phyloP scores from a whole-genome alignment of 495 filamentous ascomycete genomes.

The Penicillium paradoxum region DNA sequence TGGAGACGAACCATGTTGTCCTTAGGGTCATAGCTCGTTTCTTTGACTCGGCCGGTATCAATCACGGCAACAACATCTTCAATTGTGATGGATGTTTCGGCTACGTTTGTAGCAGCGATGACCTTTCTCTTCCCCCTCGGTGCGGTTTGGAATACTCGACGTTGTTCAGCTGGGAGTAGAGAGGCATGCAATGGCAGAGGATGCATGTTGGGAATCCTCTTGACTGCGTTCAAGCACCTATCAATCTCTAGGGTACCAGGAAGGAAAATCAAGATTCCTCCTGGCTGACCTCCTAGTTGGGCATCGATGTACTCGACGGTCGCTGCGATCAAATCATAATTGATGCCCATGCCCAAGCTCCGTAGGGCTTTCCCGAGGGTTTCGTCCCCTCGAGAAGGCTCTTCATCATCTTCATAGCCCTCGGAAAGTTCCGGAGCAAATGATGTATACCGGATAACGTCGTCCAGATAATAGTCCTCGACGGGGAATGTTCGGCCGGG shows the following conservation, averaged over 20 bases:
- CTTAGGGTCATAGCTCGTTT: slow-evolving; percentile 87
- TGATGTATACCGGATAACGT: slow-evolving; percentile 73
- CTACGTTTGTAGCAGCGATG: slow-evolving; percentile 91
- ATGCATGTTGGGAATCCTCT: slow-evolving; percentile 63
- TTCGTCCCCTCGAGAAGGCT: slow-evolving; percentile 33
- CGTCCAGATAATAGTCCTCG: slow-evolving; percentile 83
- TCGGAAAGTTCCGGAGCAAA: slow-evolving; percentile 51
- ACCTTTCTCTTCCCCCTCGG: slow-evolving; percentile 83
- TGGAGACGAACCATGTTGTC: slow-evolving; percentile 92
- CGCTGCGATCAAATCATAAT: slow-evolving; percentile 82
- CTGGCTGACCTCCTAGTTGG: slow-evolving; percentile 61
- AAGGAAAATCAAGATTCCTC: slow-evolving; percentile 91
- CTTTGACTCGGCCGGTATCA: slow-evolving; percentile 90
- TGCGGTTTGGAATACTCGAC: slow-evolving; percentile 72
- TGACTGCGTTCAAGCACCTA: slow-evolving; percentile 66
- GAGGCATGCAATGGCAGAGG: slow-evolving; percentile 90
- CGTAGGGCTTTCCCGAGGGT: slow-evolving; percentile 63
- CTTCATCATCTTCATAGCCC: slow-evolving; percentile 31
- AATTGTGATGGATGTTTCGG: slow-evolving; percentile 97
- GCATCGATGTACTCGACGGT: slow-evolving; percentile 75
- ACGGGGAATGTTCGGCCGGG: slow-evolving; percentile 87
- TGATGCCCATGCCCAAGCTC: slow-evolving; percentile 77
- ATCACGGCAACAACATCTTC: slow-evolving; percentile 96
- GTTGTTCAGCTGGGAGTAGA: slow-evolving; percentile 79
- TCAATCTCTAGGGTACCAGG: slow-evolving; percentile 84